Evolutionary conservation across 208 protist genomes (phyloP), one percentile per base, ranked within the genome.

Genomic region (Leishmania martiniquensis): DNA sequence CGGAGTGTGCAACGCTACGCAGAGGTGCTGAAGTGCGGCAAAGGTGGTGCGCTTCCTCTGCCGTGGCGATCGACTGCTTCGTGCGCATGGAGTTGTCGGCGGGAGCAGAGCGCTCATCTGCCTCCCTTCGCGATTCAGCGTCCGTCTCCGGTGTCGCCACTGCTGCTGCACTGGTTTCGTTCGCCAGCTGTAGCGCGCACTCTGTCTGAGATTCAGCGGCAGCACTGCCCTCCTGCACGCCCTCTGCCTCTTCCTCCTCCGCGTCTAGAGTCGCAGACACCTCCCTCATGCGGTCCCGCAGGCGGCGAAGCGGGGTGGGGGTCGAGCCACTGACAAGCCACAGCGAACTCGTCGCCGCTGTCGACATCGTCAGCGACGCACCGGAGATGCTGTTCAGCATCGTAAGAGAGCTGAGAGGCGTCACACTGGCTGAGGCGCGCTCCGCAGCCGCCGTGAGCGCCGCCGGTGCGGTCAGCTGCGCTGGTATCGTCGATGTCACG

Each of bases 321-420:
- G 90, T 91, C 1, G 74, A 79, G 29, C 87, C 90, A 54, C 72
- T 83, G 7, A 90, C 87, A 17, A 93, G 80, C 75, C 90, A 72
- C 78, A 91, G 73, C n/a, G 90, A 90, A 25, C 75, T 80, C 51
- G 52, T 66, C n/a, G 59, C 52, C 1, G 72, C 49, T 9, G 51
- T 39, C 29, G 72, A 71, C 22, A 73, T 59, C 52, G 60, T 54
- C 51, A 73, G 22, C 39, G 77, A 68, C 42, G 69, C 65, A 20
- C 66, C 60, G 42, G 70, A 32, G 44, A 69, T 59, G 34, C 45
- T 66, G 34, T 44, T 44, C 17, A 29, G 32, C 49, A 62, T 37
- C 70, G 29, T 60, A 9, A 60, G 9, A 12, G 70, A 74, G 70
- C 47, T 45, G 68, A 72, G 68, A 42, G 68, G 68, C 17, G 68